A percentile compares a stretch with the other conserved stretches of the same genome.
Conservation (phyloP, 148 eudicot genomes). For the Rhododendron kiyosumense region DNA sequence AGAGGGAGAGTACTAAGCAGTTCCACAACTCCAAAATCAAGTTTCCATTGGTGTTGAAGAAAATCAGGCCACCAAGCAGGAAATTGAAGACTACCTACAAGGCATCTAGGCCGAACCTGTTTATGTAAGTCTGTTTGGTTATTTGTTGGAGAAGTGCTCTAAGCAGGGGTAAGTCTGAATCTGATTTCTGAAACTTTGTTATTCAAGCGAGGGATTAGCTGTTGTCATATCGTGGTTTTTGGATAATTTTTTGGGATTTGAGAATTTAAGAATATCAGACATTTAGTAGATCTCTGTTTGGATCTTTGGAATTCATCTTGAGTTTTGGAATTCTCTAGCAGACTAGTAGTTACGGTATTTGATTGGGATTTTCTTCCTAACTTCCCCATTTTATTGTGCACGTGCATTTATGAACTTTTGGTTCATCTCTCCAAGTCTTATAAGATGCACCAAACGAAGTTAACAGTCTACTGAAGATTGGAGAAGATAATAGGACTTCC, state of each 20-base stretch:
- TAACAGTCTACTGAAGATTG: neutral
- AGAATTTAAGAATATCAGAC: neutral
- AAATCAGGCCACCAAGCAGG: conserved; percentile 69
- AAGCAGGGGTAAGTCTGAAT: conserved; percentile 21
- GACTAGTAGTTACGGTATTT: neutral
- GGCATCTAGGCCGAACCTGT: conserved; percentile 79
- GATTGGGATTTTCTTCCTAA: neutral
- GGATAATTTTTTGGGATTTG: conserved; percentile 3
- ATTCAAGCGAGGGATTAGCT: neutral
- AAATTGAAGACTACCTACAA: conserved; percentile 92
- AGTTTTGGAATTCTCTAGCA: no score
- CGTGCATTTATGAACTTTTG: neutral
- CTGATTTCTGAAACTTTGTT: neutral
- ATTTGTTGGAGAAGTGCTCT: neutral
- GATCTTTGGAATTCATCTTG: neutral
- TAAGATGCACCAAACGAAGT: no score
- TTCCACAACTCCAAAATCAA: conserved; percentile 68
- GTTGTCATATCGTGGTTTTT: neutral
- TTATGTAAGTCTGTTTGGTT: conserved; percentile 37
- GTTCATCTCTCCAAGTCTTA: neutral
- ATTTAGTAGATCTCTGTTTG: neutral
- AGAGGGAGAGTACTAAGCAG: conserved; percentile 76
- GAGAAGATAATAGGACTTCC: neutral
- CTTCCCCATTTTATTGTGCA: neutral
- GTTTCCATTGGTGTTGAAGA: conserved; percentile 76